phyloP scores from a whole-genome alignment of 148 eudicot genomes.

The Camellia sinensis region DNA sequence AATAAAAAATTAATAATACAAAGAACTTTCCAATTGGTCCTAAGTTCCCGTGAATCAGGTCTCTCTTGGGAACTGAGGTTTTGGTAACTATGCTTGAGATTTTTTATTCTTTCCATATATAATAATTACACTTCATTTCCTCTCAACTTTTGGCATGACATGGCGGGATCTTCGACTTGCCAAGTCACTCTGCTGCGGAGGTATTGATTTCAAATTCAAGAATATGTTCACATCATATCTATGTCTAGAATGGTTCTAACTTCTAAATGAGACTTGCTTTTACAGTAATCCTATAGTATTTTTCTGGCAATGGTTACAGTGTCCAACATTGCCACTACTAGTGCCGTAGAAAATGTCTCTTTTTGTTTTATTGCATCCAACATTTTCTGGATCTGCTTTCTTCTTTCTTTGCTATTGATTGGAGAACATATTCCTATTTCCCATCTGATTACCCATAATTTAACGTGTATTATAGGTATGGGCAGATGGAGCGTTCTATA shows the following conservation, averaged over 20 bases:
- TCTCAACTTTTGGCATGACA: too few species aligned
- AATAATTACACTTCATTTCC: too few species aligned
- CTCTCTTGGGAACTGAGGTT: too few species aligned
- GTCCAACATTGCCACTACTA: neutral
- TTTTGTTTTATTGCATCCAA: neutral
- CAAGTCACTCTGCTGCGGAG: neutral
- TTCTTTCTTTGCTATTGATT: constrained; percentile 10
- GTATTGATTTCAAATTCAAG: neutral
- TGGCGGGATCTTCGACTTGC: too few species aligned
- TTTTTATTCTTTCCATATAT: too few species aligned
- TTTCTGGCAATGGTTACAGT: neutral
- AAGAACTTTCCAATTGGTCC: too few species aligned
- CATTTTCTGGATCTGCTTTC: neutral
- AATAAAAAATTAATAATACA: too few species aligned
- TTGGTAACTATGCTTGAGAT: too few species aligned
- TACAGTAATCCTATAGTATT: neutral
- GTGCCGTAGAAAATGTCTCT: neutral
- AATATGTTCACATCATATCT: neutral
- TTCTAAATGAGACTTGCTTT: neutral
- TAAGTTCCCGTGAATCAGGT: too few species aligned
- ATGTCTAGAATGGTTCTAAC: neutral
- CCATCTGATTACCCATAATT: neutral
- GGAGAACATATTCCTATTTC: neutral
- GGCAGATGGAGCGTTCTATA: constrained; percentile 87
- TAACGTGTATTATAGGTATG: constrained; percentile 53